Base-by-base conservation (phyloP, 2,329 filamentous ascomycete genomes). In the Penicillium sp. region DNA sequence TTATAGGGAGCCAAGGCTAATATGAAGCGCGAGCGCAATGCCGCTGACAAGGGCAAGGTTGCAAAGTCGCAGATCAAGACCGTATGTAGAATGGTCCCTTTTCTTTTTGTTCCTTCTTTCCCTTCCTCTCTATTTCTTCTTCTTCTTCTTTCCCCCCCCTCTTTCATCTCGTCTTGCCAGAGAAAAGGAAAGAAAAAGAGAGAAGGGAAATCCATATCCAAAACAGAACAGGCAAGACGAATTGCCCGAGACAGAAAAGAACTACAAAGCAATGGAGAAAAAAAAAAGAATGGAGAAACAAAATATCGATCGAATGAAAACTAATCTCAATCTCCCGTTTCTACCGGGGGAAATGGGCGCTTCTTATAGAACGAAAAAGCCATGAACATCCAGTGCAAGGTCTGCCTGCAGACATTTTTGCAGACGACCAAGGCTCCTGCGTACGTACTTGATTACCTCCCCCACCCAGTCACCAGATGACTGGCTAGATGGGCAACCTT, bases 351-450 rank as follows among this genome's bases (percentile, higher is more conserved):
- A 18, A 18, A 18, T 18, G 2, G 18, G 18, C 18, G 18, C 18
- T 18, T 18, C 18, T 25, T 50, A 45, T 57, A 87, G 84, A 90
- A 90, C 73, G 76, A 79, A 59, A 76, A 83, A 58, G 86, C 86
- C 50, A 86, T 83, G 75, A 83, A 80, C 64, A 87, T 90, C 69
- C 84, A 88, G 70, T 90, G 86, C 78, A 73, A 80, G 57, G 76
- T 82, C 62, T 90, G 86, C 84, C 86, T 83, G 72, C 80, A 84
- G 59, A 86, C 85, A 28, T 90, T 90, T 74, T 78, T 90, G 59
- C 84, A 85, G 75, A 90, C 86, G 33, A 85, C 84, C 52, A 84
- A 85, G 65, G 81, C 78, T 52, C 84, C 84, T 61, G 82, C 85
- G 57, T 60, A 48, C 18, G 57, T 60, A 12, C 11, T 11, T 32